phyloP scores from a whole-genome alignment of 2,329 filamentous ascomycete species.

The Trichoderma citrinoviride region DNA sequence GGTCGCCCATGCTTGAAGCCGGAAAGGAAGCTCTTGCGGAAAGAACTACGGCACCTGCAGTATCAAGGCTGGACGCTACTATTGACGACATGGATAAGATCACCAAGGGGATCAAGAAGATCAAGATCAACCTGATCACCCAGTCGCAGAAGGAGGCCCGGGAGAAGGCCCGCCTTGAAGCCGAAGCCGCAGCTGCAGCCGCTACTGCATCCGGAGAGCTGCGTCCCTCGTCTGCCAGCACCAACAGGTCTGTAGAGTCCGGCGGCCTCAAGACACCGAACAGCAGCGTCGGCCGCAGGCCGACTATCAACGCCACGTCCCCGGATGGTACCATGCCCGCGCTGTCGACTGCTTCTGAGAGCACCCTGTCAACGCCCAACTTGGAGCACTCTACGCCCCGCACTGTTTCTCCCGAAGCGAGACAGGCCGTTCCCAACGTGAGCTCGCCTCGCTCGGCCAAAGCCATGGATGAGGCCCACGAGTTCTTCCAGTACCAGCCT shows the following conservation, averaged over 20 bases:
- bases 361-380: constrained; percentile 29
- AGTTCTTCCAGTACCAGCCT: constrained; percentile 55
- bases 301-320: neutral
- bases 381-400: constrained; percentile 28
- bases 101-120: constrained; percentile 59
- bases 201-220: neutral
- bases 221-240: constrained; percentile 3
- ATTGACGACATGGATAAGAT: constrained; percentile 52
- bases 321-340: constrained; percentile 25
- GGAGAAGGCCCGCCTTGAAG: constrained; percentile 35
- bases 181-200: constrained; percentile 19
- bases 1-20: constrained; percentile 34
- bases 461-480: constrained; percentile 29
- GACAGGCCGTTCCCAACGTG: constrained; percentile 26
- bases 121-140: constrained; percentile 61
- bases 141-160: constrained; percentile 57
- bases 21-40: constrained; percentile 38
- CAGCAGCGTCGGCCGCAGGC: neutral
- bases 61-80: constrained; percentile 16
- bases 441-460: constrained; percentile 35
- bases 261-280: constrained; percentile 10
- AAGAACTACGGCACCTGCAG: constrained; percentile 13
- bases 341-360: constrained; percentile 25
- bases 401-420: constrained; percentile 26
- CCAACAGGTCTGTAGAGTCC: constrained; percentile 10